Evolutionary conservation across 2,329 filamentous ascomycete species (phyloP).

Genomic region (Cercospora canescens): DNA sequence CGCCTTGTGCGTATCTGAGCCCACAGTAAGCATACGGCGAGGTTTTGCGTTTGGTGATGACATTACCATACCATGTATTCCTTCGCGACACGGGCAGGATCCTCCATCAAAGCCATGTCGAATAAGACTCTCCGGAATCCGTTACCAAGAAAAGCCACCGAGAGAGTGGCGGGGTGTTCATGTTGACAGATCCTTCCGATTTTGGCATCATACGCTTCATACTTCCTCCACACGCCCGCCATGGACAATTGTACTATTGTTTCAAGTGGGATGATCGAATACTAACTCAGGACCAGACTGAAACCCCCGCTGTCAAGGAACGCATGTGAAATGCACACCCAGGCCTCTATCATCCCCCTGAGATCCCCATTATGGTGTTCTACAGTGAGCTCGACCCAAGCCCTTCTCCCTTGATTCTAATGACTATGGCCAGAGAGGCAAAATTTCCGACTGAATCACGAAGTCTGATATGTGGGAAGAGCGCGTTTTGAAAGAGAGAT

Average conservation of each 20-base stretch:
- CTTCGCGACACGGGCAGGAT: slow-evolving; percentile 46
- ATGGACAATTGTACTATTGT: slow-evolving; percentile 42
- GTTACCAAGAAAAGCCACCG: slow-evolving; percentile 49
- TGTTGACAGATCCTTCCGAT: slow-evolving; percentile 45
- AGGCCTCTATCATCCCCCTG: slow-evolving; percentile 48
- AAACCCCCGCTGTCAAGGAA: slow-evolving; percentile 47
- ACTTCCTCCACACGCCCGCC: slow-evolving; percentile 45
- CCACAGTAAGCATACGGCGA: slow-evolving; percentile 27
- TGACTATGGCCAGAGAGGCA: slow-evolving; percentile 50
- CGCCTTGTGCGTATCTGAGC: slow-evolving; percentile 8
- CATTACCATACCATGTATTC: slow-evolving; percentile 40
- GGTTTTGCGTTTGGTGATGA: slow-evolving; percentile 31
- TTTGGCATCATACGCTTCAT: slow-evolving; percentile 48
- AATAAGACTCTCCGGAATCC: slow-evolving; percentile 45
- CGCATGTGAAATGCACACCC: slow-evolving; percentile 51
- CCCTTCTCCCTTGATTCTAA: slow-evolving; percentile 45
- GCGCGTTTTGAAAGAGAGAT: slow-evolving; percentile 38
- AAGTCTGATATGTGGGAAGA: slow-evolving; percentile 47
- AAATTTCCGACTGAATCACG: slow-evolving; percentile 43
- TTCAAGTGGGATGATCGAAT: slow-evolving; percentile 40
- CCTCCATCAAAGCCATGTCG: slow-evolving; percentile 49
- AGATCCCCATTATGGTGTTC: slow-evolving; percentile 35
- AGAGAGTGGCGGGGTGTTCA: slow-evolving; percentile 38
- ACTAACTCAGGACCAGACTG: slow-evolving; percentile 50
- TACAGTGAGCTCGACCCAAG: slow-evolving; percentile 38